These are phyloP conservation scores for Stenogyne calaminthoides DNA, from an alignment of 305 asterid genomes.

Conservation along the genomic window DNA sequence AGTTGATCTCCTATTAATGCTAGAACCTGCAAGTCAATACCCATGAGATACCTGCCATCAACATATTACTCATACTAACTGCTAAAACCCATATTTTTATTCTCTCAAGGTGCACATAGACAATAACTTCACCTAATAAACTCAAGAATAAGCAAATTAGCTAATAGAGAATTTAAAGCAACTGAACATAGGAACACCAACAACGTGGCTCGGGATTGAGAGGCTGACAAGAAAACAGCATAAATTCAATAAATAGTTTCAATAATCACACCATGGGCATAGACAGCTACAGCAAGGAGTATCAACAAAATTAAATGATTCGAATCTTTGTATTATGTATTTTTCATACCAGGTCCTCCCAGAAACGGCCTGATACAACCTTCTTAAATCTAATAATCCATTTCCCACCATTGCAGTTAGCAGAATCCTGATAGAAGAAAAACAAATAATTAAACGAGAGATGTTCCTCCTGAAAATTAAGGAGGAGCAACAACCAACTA, in stretches of 20 bases:
- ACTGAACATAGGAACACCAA: conserved; percentile 1
- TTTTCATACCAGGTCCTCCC: conserved; percentile 91
- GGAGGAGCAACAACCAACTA: conserved; percentile 25
- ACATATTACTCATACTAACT: background rate
- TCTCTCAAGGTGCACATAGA: background rate
- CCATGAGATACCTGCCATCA: background rate
- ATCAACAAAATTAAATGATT: conserved; percentile 4
- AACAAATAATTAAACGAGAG: background rate
- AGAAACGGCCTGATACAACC: conserved; percentile 85
- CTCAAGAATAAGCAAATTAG: background rate
- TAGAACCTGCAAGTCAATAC: conserved; percentile 56
- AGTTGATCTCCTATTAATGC: conserved; percentile 94
- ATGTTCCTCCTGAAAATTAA: conserved; percentile 10
- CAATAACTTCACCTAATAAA: conserved; percentile 1
- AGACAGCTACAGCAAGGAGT: background rate
- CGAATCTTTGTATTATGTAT: conserved; percentile 4
- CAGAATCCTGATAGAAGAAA: conserved; percentile 66
- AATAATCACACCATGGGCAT: background rate
- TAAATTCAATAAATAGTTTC: background rate
- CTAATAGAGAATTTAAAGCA: background rate
- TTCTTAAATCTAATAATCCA: conserved; percentile 95
- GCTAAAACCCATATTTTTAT: background rate
- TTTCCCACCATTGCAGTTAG: conserved; percentile 92
- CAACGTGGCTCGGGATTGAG: background rate
- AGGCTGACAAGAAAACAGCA: background rate